phyloP scores from a whole-genome alignment of 2,329 filamentous ascomycete species.

The Orbilia ellipsospora region DNA sequence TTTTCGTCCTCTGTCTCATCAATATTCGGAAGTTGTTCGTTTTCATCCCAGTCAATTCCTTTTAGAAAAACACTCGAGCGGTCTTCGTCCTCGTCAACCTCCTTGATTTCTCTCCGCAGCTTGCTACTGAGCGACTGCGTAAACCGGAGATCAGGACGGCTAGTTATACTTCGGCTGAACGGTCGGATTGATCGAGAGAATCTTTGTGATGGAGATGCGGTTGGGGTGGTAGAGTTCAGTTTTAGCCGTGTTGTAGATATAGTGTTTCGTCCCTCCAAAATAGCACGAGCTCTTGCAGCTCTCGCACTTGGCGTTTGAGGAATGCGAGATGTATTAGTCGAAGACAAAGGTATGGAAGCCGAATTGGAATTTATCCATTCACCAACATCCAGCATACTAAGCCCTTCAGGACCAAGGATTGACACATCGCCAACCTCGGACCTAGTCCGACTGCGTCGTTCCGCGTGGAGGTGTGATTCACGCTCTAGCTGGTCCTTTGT shows the following conservation, averaged over 20 bases:
- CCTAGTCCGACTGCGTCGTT: background rate
- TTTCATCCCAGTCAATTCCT: constrained; percentile 46
- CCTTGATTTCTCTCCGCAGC: constrained; percentile 44
- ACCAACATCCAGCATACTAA: constrained; percentile 49
- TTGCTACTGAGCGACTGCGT: constrained; percentile 51
- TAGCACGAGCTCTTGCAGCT: constrained; percentile 41
- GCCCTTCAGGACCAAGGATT: constrained; percentile 35
- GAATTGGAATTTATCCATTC: constrained; percentile 54
- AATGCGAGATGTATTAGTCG: constrained; percentile 22
- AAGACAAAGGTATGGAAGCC: constrained; percentile 8
- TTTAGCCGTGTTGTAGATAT: constrained; percentile 30
- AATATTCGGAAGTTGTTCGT: constrained; percentile 39
- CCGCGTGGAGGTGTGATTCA: constrained; percentile 15
- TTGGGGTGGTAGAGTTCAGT: constrained; percentile 41
- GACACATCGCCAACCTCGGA: constrained; percentile 33
- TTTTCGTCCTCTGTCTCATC: constrained; percentile 42
- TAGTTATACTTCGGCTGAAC: constrained; percentile 28
- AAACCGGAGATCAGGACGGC: constrained; percentile 40
- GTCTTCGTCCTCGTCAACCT: constrained; percentile 40
- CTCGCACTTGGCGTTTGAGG: constrained; percentile 50
- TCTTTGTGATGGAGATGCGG: constrained; percentile 32
- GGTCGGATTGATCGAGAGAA: constrained; percentile 38
- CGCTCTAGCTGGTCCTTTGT: constrained; percentile 31
- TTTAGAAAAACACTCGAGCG: constrained; percentile 35
- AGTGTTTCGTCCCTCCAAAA: constrained; percentile 37